Evolutionary conservation across 371 early-diverging fungal genomes (phyloP).

Genomic region (Zychaea mexicana): DNA sequence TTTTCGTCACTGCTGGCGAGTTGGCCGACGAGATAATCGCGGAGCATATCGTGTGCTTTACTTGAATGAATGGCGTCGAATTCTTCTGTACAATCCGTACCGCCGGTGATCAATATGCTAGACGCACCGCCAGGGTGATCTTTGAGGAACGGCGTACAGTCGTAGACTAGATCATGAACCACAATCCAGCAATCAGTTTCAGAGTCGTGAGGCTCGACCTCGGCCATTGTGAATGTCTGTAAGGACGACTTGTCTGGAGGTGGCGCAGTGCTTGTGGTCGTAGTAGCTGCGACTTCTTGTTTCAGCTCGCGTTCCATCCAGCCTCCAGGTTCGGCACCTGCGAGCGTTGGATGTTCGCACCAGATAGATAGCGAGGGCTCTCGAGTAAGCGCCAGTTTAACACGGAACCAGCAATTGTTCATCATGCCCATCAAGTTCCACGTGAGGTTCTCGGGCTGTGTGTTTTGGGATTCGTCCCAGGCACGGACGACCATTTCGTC

Average conservation of each 20-base stretch:
- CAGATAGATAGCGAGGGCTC: slow-evolving; percentile 25
- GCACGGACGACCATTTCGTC: slow-evolving; percentile 68
- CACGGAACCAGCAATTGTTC: slow-evolving; percentile 78
- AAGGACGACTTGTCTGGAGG: background rate
- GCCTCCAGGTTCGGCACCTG: slow-evolving; percentile 42
- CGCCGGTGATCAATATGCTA: slow-evolving; percentile 63
- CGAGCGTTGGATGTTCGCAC: slow-evolving; percentile 59
- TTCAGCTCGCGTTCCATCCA: slow-evolving; percentile 40
- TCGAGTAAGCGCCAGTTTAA: slow-evolving; percentile 38
- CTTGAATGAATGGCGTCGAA: slow-evolving; percentile 88
- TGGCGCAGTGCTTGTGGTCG: background rate
- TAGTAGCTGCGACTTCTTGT: background rate
- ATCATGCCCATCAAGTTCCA: slow-evolving; percentile 88
- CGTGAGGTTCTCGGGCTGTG: slow-evolving; percentile 72
- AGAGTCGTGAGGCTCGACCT: slow-evolving; percentile 72
- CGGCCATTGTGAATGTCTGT: slow-evolving; percentile 50
- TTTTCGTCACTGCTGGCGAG: slow-evolving; percentile 26
- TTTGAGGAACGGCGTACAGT: slow-evolving; percentile 82
- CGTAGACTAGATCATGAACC: slow-evolving; percentile 80
- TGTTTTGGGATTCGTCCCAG: slow-evolving; percentile 75
- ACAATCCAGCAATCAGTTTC: slow-evolving; percentile 86
- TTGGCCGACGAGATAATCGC: slow-evolving; percentile 65
- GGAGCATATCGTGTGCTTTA: slow-evolving; percentile 73
- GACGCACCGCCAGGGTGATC: slow-evolving; percentile 91
- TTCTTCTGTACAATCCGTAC: slow-evolving; percentile 82